phyloP scores from a whole-genome alignment of 1,284 basidiomycete genomes.

The Sparassis latifolia region DNA sequence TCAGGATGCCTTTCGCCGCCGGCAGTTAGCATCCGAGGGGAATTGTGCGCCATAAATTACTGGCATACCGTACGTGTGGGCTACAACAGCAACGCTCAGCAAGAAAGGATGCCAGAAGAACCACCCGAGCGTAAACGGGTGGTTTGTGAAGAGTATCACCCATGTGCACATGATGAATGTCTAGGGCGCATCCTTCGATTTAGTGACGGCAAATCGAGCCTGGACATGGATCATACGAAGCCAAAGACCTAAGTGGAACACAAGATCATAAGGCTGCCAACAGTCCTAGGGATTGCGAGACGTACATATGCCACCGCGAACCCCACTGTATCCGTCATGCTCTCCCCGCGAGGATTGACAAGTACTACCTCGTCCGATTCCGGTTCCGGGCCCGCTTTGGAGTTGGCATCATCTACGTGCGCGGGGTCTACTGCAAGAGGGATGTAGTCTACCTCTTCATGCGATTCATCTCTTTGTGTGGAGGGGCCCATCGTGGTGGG shows the following conservation, averaged over 20 bases:
- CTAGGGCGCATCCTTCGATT: conserved; percentile 22
- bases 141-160: conserved; percentile 42
- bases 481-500: not conserved
- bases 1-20: conserved; percentile 51
- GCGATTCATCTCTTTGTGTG: conserved; percentile 2
- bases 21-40: not conserved
- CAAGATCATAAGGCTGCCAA: no score
- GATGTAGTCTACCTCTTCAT: conserved; percentile 12
- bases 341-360: no score
- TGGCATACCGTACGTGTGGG: conserved; percentile 52
- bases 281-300: conserved; percentile 1
- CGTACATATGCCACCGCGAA: conserved; percentile 25
- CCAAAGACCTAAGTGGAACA: no score
- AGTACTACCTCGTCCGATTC: no score
- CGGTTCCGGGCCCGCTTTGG: conserved; percentile 28
- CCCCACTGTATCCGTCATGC: no score
- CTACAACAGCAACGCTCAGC: conserved; percentile 46
- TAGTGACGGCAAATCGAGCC: no score
- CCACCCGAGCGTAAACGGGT: conserved; percentile 46
- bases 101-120: conserved; percentile 62
- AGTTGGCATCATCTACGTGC: not conserved
- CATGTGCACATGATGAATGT: conserved; percentile 45
- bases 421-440: conserved; percentile 11
- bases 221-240: no score
- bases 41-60: not conserved